A percentile compares a stretch with the other conserved stretches of the same genome.
phyloP scores from a whole-genome alignment of 495 filamentous ascomycete species.

The Aspergillus ellipticus region DNA sequence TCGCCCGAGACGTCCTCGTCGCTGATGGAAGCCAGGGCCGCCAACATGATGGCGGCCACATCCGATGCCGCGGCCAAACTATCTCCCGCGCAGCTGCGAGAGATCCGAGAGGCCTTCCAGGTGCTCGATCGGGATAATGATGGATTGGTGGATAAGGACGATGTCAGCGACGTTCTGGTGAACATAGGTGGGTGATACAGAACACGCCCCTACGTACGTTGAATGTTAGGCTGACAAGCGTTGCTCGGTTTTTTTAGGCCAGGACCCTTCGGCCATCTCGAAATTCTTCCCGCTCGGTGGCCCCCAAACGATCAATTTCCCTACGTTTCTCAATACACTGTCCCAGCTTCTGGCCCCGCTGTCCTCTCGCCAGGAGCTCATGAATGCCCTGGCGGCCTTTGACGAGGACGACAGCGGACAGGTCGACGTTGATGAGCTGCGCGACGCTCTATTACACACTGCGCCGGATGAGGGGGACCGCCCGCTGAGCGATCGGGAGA shows the following conservation, averaged over 20 bases:
- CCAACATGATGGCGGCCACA: slow-evolving; percentile 21
- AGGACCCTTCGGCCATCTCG: slow-evolving; percentile 56
- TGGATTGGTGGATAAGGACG: slow-evolving; percentile 67
- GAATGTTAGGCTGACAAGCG: slow-evolving; percentile 1
- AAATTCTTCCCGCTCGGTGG: slow-evolving; percentile 72
- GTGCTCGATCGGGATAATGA: slow-evolving; percentile 81
- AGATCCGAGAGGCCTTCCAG: slow-evolving; percentile 81
- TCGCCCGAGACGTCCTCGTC: slow-evolving; percentile 26
- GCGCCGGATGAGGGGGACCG: slow-evolving; percentile 68
- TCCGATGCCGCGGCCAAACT: slow-evolving; percentile 59
- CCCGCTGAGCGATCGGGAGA: slow-evolving; percentile 66
- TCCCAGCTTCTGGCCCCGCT: slow-evolving; percentile 67
- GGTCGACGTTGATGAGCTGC: slow-evolving; percentile 76
- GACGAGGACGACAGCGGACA: slow-evolving; percentile 94
- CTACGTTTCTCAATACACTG: slow-evolving; percentile 76
- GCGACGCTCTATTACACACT: slow-evolving; percentile 78
- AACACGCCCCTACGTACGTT: background rate
- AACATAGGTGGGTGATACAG: slow-evolving; percentile 58
- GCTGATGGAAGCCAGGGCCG: slow-evolving; percentile 26
- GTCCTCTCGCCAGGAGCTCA: slow-evolving; percentile 69
- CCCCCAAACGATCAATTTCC: slow-evolving; percentile 70
- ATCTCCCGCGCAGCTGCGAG: slow-evolving; percentile 63
- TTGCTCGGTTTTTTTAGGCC: slow-evolving; percentile 37
- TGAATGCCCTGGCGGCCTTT: slow-evolving; percentile 88
- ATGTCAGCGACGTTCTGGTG: slow-evolving; percentile 75